phyloP scores from a whole-genome alignment of 441 rosid species.

The Pelargonium cotyledonis region DNA sequence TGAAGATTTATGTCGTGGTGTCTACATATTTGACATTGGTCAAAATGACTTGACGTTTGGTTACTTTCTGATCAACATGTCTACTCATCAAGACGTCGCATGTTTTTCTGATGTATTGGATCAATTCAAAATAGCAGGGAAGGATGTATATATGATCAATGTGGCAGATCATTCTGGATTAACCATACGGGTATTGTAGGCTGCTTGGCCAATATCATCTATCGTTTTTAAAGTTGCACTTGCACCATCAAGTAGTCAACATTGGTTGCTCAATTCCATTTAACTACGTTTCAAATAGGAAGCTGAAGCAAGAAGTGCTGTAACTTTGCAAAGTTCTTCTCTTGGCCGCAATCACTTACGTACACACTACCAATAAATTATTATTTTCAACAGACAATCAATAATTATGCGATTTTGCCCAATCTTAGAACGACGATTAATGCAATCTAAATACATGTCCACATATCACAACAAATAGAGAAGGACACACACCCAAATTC shows the following conservation, averaged over 20 bases:
- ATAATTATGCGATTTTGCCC: too few species aligned
- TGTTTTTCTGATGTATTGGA: constrained; percentile 43
- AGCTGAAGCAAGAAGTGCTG: constrained; percentile 34
- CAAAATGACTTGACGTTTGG: constrained; percentile 74
- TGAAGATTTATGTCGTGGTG: constrained; percentile 41
- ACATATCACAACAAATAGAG: too few species aligned
- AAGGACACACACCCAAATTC: too few species aligned
- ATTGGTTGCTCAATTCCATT: constrained; percentile 48
- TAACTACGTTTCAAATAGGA: constrained; percentile 48
- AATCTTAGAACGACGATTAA: too few species aligned
- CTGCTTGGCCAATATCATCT: constrained; percentile 55
- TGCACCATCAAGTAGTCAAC: constrained; percentile 39
- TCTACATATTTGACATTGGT: constrained; percentile 78
- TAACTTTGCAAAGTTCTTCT: constrained; percentile 36
- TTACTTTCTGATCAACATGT: constrained; percentile 50
- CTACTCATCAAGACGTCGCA: constrained; percentile 40
- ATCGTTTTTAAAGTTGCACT: constrained; percentile 30
- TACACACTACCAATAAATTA: too few species aligned
- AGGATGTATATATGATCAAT: constrained; percentile 42
- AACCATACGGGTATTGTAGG: constrained; percentile 84
- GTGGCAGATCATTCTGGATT: constrained; percentile 75
- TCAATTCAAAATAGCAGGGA: constrained; percentile 38
- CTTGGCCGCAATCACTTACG: constrained; percentile 44
- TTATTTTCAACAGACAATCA: too few species aligned
- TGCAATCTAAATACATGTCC: too few species aligned